Conservation (phyloP, 169 alveolate genomes). For the Blepharisma undulans region DNA sequence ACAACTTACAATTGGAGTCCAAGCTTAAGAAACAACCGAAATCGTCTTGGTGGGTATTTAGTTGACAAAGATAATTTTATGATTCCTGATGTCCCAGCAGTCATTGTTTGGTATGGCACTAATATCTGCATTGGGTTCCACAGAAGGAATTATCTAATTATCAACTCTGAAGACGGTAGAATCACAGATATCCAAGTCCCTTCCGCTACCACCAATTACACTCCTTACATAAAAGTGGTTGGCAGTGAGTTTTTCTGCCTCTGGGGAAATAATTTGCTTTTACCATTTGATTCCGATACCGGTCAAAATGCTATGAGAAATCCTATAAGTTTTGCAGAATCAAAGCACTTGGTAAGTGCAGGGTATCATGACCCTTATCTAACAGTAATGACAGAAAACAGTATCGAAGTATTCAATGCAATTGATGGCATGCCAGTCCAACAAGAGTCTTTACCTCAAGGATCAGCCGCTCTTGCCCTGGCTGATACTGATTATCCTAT, state of each 20-base stretch:
- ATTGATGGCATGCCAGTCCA: background rate
- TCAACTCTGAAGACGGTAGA: constrained; percentile 6
- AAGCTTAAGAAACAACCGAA: background rate
- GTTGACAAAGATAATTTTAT: constrained; percentile 1
- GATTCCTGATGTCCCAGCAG: constrained; percentile 3
- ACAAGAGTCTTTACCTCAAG: background rate
- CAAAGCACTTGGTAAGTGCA: background rate
- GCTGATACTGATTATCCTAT: constrained; percentile 6
- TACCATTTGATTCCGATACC: constrained; percentile 6
- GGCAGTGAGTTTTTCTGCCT: constrained; percentile 24
- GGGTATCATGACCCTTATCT: constrained; percentile 28
- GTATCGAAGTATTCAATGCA: background rate
- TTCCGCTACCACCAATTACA: constrained; percentile 1
- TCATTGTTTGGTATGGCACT: constrained; percentile 16
- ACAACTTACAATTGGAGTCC: constrained; percentile 1
- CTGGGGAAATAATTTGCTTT: constrained; percentile 25
- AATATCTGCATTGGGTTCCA: constrained; percentile 16
- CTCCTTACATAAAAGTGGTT: constrained; percentile 33
- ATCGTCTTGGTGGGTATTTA: background rate
- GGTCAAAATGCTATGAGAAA: constrained; percentile 19
- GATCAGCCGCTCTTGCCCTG: background rate
- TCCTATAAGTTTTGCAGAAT: constrained; percentile 26
- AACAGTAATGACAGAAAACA: background rate
- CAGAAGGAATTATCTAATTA: constrained; percentile 23
- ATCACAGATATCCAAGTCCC: background rate